A percentile compares a stretch with the other conserved stretches of the same genome.
Conservation (phyloP, 1,139 yeast species). For the Blastobotrys buckinghamii region DNA sequence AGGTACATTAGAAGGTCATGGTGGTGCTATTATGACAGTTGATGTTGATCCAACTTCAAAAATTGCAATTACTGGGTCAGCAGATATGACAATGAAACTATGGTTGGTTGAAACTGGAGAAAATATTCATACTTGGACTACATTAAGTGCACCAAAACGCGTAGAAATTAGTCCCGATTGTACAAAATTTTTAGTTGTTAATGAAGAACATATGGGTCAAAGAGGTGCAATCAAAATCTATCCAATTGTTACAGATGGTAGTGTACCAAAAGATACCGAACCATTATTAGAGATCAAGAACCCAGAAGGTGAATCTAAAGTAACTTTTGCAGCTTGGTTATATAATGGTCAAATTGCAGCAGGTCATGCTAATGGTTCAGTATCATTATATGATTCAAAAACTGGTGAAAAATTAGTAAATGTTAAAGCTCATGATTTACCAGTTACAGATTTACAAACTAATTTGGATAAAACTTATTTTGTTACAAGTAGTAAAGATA, state of each 20-base stretch:
- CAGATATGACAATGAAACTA: conserved; percentile 78
- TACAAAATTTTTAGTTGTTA: conserved; percentile 62
- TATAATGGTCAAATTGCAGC: conserved; percentile 70
- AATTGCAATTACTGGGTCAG: conserved; percentile 81
- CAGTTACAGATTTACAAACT: conserved; percentile 83
- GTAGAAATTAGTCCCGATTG: conserved; percentile 82
- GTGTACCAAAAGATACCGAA: conserved; percentile 35
- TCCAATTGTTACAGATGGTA: conserved; percentile 47
- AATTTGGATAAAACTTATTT: conserved; percentile 83
- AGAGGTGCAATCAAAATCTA: conserved; percentile 71
- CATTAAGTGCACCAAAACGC: conserved; percentile 82
- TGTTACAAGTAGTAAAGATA: conserved; percentile 90
- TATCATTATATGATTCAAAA: conserved; percentile 70
- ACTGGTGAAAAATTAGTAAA: conserved; percentile 66
- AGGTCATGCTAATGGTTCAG: conserved; percentile 82
- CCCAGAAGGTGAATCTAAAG: conserved; percentile 56
- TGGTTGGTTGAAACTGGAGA: conserved; percentile 84
- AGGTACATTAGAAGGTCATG: conserved; percentile 86
- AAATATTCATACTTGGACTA: conserved; percentile 65
- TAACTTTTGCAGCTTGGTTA: conserved; percentile 86
- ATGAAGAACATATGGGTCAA: conserved; percentile 92
- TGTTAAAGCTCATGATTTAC: conserved; percentile 64
- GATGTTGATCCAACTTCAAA: conserved; percentile 69
- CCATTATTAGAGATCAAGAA: conserved; percentile 54
- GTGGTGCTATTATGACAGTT: conserved; percentile 94